Evolutionary conservation across 495 filamentous ascomycete genomes (phyloP).

Genomic region (Glonium stellatum): DNA sequence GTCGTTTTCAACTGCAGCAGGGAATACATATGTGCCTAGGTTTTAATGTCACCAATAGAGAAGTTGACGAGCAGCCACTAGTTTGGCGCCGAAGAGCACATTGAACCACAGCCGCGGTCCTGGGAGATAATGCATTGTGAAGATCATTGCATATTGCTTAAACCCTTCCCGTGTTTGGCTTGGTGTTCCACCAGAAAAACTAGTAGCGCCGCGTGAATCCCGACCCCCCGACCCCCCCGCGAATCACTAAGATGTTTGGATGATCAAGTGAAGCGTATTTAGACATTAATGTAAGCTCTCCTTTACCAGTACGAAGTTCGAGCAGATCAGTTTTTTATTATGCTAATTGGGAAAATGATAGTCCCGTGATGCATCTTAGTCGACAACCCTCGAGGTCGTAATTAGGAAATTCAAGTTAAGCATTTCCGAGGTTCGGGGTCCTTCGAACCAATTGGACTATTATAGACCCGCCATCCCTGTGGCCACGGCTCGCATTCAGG

Average conservation of each 20-base stretch:
- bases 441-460: conserved; percentile 8
- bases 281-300: background rate
- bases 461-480: conserved; percentile 12
- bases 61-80: background rate
- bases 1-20: background rate
- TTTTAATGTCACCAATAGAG: background rate
- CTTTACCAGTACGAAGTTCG: background rate
- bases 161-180: background rate
- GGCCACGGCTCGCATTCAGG: conserved; percentile 8
- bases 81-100: background rate
- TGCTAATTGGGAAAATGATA: conserved; percentile 9
- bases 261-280: too few species aligned
- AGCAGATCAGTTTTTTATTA: too few species aligned
- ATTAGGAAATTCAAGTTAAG: conserved; percentile 9
- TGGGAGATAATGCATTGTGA: background rate
- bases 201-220: background rate
- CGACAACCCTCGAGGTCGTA: conserved; percentile 18
- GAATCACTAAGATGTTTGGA: too few species aligned
- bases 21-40: background rate
- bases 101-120: background rate
- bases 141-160: background rate
- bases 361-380: conserved; percentile 16
- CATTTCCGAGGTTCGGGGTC: conserved; percentile 8
- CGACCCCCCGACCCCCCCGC: too few species aligned
- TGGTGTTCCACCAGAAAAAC: background rate